Base-by-base conservation (phyloP, 2,329 filamentous ascomycete genomes). In the Hymenoscyphus infarciens region DNA sequence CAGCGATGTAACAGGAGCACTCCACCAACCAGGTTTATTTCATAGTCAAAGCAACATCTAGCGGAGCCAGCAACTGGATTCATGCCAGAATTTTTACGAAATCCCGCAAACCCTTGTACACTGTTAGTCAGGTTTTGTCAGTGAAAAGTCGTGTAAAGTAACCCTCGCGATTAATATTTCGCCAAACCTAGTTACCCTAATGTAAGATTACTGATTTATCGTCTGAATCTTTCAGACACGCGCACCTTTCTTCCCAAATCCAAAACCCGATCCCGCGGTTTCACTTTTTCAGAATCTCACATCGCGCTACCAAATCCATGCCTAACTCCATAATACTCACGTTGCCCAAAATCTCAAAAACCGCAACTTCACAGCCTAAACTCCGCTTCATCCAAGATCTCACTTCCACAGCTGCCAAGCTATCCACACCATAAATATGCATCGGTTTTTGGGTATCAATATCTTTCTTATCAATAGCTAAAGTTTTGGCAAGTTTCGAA, bases 341-440 rank as follows among this genome's bases (percentile, higher is more conserved):
- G 19, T 54, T 55, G 4, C 61, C 72, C 4, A 82, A 66, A 29
- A 83, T 74, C 62, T 79, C 79, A 3, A 83, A 70, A 1, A 82
- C 76, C 0, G 80, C 77, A 0, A 83, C 74, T 55, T 82, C 77
- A 0, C 77, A 69, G 0, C 77, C 65, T 0, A 82, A 52, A 42
- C 78, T 71, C 60, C 80, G 79, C 15, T 76, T 39, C 63, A 82
- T 80, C 82, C 81, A 84, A 0, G 75, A 68, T 1, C 80, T 60
- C n/a, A 68, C 10, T 29, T 68, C 65, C 1, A 68, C 65, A 16
- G 63, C 64, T 1, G 67, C 42, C 25, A 68, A 56, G 22, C 63
- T 66, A 33, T 68, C 64, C 2, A 76, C 3, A 79, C 76, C 72
- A 19, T 82, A 82, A 1, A 76, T 76, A 73, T 74, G 59, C 70